A percentile compares a stretch with the other conserved stretches of the same genome.
Conservation (phyloP, 148 eudicot genomes). For the Persicaria maculosa region DNA sequence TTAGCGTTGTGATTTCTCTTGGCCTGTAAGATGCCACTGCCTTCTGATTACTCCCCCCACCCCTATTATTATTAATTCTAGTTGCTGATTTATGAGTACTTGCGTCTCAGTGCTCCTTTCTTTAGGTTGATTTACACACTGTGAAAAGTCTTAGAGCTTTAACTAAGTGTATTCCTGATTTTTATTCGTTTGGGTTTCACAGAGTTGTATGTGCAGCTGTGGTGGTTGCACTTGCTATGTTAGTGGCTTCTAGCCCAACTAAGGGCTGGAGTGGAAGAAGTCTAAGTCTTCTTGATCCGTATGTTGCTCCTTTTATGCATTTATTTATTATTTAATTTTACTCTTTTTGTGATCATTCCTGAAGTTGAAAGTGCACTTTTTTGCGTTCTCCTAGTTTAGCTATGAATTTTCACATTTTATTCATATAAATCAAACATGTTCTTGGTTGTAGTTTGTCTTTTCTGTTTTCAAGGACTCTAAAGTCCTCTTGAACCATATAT, state of each 20-base stretch:
- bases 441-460: neutral
- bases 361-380: neutral
- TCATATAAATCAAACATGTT: neutral
- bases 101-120: neutral
- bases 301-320: conserved; percentile 22
- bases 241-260: conserved; percentile 98
- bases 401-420: neutral
- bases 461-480: neutral
- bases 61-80: neutral
- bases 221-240: conserved; percentile 62
- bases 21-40: conserved; percentile 65
- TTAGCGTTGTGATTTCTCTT: conserved; percentile 75
- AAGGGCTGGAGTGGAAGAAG: conserved; percentile 99
- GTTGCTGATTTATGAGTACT: neutral
- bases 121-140: neutral
- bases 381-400: neutral
- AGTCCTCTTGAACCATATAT: no score
- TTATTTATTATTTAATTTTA: neutral
- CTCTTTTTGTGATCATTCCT: neutral
- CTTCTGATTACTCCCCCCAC: neutral
- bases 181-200: conserved; percentile 16
- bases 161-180: neutral
- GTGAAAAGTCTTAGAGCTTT: neutral
- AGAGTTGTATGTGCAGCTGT: conserved; percentile 82
- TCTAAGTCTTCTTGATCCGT: conserved; percentile 98